phyloP scores from a whole-genome alignment of 495 filamentous ascomycete species.

The Podospora tetraspora region DNA sequence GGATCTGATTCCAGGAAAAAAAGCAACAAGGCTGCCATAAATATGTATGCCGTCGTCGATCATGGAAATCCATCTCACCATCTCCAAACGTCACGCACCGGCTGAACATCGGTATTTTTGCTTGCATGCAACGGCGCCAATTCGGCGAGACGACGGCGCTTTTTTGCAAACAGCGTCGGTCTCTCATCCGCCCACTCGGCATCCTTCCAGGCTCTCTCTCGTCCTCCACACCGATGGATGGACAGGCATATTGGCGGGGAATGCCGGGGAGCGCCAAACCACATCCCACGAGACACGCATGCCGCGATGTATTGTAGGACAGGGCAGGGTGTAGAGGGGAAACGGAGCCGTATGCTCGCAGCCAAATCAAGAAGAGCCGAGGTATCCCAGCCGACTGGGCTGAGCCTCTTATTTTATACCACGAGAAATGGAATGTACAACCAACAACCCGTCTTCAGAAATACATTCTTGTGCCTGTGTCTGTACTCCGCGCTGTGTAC shows the following conservation, averaged over 20 bases:
- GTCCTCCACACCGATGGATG: not conserved
- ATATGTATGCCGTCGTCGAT: slow-evolving; percentile 5
- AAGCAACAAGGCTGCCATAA: not conserved
- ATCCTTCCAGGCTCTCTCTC: slow-evolving; percentile 8
- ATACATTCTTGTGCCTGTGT: not conserved
- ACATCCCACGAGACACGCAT: not conserved
- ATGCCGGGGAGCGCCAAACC: not conserved
- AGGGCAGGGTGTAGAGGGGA: not conserved
- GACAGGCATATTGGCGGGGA: not conserved
- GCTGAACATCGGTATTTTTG: not conserved
- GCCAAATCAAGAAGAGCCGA: not conserved
- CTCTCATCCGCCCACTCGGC: slow-evolving; percentile 18
- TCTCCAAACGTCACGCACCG: not conserved
- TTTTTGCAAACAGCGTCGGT: not conserved
- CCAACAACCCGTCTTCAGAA: no score
- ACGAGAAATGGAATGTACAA: not conserved
- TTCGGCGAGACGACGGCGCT: slow-evolving; percentile 13
- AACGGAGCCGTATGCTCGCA: not conserved
- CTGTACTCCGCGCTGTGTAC: no score
- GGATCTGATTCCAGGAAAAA: slow-evolving; percentile 5
- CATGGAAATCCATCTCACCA: slow-evolving; percentile 3
- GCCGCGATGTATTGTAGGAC: not conserved
- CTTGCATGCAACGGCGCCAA: slow-evolving; percentile 15
- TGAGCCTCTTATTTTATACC: not conserved
- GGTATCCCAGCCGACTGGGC: no score